Evolutionary conservation across 441 rosid species (phyloP).

Genomic region (Eruca vesicaria): DNA sequence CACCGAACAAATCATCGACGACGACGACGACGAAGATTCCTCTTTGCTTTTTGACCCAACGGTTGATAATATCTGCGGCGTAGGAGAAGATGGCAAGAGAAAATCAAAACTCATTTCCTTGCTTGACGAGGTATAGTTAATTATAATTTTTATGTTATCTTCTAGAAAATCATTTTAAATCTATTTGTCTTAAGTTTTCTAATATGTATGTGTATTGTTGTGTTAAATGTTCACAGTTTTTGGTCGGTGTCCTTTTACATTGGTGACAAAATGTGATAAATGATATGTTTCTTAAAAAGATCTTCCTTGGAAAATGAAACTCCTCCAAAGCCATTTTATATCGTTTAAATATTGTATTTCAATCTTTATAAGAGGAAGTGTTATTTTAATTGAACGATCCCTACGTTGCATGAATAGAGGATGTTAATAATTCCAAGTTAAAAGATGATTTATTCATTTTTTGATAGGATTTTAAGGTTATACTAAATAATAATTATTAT

Average conservation of each 20-base stretch:
- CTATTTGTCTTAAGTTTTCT: background rate
- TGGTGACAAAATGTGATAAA: conserved; percentile 29
- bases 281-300: conserved; percentile 18
- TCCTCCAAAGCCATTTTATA: conserved; percentile 18
- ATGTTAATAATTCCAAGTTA: conserved; percentile 12
- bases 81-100: conserved; percentile 50
- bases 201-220: background rate
- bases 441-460: background rate
- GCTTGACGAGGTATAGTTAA: conserved; percentile 74
- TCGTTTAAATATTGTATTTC: conserved; percentile 5
- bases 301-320: conserved; percentile 40
- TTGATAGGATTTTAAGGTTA: background rate
- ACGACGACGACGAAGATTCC: conserved; percentile 39
- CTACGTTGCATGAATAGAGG: conserved; percentile 16
- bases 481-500: background rate
- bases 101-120: conserved; percentile 76
- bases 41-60: conserved; percentile 58
- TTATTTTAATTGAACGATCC: conserved; percentile 8
- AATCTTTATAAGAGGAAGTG: background rate
- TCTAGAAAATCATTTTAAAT: background rate
- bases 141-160: background rate
- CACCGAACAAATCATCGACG: conserved; percentile 42
- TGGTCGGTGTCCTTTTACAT: conserved; percentile 29
- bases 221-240: conserved; percentile 19
- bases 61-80: conserved; percentile 44